A percentile compares a stretch with the other conserved stretches of the same genome.
Evolutionary conservation across 768 basidiomycete genomes (phyloP).

Genomic region (Suillus sp.): DNA sequence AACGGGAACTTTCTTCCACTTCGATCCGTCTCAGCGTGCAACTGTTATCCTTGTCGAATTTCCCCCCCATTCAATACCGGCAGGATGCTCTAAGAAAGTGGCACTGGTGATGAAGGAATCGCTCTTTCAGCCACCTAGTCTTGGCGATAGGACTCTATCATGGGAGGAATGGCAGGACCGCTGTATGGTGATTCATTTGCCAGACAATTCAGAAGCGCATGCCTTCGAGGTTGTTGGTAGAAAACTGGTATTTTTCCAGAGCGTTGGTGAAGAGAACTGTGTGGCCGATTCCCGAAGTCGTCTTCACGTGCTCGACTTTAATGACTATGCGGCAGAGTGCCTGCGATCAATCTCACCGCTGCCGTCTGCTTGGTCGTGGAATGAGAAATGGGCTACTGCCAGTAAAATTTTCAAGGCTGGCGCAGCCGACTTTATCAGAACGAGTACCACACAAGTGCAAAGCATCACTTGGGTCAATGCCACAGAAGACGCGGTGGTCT

Average conservation of each 20-base stretch:
- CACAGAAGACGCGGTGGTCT: constrained; percentile 62
- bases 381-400: constrained; percentile 25
- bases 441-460: constrained; percentile 46
- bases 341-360: constrained; percentile 30
- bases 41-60: constrained; percentile 46
- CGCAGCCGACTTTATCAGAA: constrained; percentile 30
- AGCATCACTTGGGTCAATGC: constrained; percentile 52
- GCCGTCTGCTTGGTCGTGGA: constrained; percentile 35
- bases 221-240: constrained; percentile 32
- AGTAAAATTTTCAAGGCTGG: constrained; percentile 34
- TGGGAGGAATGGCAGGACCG: constrained; percentile 58
- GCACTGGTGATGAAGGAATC: constrained; percentile 56
- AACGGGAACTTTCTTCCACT: constrained; percentile 55
- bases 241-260: constrained; percentile 36
- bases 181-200: constrained; percentile 36
- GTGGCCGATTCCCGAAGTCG: constrained; percentile 23
- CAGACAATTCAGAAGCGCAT: constrained; percentile 28
- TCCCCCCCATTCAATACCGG: constrained; percentile 39
- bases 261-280: constrained; percentile 20
- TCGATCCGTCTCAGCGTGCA: constrained; percentile 53
- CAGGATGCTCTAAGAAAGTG: constrained; percentile 42
- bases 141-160: constrained; percentile 47
- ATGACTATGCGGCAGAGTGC: constrained; percentile 28
- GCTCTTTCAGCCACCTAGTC: constrained; percentile 46
- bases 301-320: constrained; percentile 34